Conservation (phyloP, 805 yeast species). For the Priceomyces medius region DNA sequence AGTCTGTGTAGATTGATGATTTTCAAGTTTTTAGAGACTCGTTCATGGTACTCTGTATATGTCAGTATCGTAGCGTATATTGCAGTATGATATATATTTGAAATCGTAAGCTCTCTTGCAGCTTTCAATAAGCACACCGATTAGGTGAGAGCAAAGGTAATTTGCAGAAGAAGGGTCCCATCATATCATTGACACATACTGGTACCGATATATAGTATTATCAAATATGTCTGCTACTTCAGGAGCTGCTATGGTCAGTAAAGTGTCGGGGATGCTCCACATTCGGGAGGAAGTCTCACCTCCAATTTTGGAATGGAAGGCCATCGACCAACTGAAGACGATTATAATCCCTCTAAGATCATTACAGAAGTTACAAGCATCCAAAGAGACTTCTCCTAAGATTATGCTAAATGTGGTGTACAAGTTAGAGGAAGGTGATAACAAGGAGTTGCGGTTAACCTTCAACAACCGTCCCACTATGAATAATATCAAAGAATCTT, state of each 20-base stretch:
- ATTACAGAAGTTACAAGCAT: conserved; percentile 57
- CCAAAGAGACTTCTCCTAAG: conserved; percentile 64
- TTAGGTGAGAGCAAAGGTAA: no score
- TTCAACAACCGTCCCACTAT: conserved; percentile 73
- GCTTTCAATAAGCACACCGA: neutral
- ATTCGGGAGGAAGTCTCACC: conserved; percentile 44
- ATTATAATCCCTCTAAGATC: conserved; percentile 35
- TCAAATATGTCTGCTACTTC: conserved; percentile 25
- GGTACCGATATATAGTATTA: no score
- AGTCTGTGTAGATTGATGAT: neutral
- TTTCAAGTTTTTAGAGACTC: neutral
- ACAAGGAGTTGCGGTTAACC: conserved; percentile 44
- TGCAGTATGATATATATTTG: neutral
- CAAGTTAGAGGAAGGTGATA: conserved; percentile 33
- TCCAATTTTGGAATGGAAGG: conserved; percentile 41
- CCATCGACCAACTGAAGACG: conserved; percentile 37
- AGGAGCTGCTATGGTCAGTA: conserved; percentile 44
- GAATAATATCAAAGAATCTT: conserved; percentile 66
- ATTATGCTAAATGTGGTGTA: conserved; percentile 63
- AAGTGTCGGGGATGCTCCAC: conserved; percentile 40
- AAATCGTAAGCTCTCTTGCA: neutral
- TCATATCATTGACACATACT: no score
- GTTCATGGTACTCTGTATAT: neutral
- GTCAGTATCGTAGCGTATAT: neutral
- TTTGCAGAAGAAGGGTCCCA: no score